A percentile compares a stretch with the other conserved stretches of the same genome.
Conservation (phyloP, 148 eudicot species). For the Polygonum aviculare region DNA sequence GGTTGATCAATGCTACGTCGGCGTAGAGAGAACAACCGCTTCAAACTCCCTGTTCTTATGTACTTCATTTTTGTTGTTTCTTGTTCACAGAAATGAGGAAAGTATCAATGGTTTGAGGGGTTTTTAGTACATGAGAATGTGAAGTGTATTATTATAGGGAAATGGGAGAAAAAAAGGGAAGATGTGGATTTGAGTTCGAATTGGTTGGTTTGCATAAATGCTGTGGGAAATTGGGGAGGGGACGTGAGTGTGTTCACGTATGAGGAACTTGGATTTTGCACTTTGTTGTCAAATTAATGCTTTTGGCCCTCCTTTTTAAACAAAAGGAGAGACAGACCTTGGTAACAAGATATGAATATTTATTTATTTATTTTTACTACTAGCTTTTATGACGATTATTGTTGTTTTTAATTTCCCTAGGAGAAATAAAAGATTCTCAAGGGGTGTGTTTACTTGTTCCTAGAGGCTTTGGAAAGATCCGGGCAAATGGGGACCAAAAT, state of each 20-base stretch:
- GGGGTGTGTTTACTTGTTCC: conserved; percentile 3
- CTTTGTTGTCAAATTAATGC: conserved; percentile 8
- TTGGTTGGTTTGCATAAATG: conserved; percentile 13
- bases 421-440: not conserved
- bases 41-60: conserved; percentile 59
- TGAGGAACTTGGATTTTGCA: not conserved
- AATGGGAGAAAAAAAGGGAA: not conserved
- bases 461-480: conserved; percentile 9
- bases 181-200: not conserved
- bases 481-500: not conserved
- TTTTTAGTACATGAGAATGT: too few relatives aligned
- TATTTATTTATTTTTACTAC: not conserved
- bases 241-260: not conserved
- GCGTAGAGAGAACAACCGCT: conserved; percentile 51
- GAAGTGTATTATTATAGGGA: not conserved
- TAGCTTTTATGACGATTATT: not conserved
- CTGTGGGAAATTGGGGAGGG: not conserved
- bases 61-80: conserved; percentile 43
- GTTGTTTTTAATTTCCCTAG: not conserved
- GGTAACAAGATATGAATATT: not conserved
- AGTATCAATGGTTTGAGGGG: not conserved
- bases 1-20: conserved; percentile 32
- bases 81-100: not conserved
- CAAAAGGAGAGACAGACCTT: not conserved
- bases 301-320: not conserved